Conservation (phyloP, 1,284 basidiomycete species). For the Trametes sp. region DNA sequence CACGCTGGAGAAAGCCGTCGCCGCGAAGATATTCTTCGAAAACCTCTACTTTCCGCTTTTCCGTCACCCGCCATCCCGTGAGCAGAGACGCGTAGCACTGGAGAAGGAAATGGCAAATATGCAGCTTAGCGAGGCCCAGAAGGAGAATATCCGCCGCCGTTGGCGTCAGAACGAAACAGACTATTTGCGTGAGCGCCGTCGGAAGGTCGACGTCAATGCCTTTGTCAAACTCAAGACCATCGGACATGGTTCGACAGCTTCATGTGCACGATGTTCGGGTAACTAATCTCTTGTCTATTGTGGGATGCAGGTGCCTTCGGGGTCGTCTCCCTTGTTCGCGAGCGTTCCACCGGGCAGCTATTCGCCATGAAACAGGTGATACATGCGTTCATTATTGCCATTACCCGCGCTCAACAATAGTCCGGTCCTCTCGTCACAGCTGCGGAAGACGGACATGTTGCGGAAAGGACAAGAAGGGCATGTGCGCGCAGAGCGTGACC, state of each 20-base stretch:
- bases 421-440: constrained; percentile 50
- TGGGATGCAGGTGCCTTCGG: constrained; percentile 84
- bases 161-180: constrained; percentile 91
- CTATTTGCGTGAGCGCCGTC: constrained; percentile 85
- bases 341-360: constrained; percentile 79
- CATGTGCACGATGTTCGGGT: constrained; percentile 23
- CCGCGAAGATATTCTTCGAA: constrained; percentile 95
- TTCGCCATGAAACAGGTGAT: constrained; percentile 97
- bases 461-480: constrained; percentile 98
- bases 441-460: constrained; percentile 96
- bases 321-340: constrained; percentile 91
- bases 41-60: constrained; percentile 94
- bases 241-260: constrained; percentile 78
- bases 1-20: constrained; percentile 93
- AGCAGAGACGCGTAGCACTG: constrained; percentile 85
- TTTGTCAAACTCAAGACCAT: constrained; percentile 95
- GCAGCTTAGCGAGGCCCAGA: constrained; percentile 74
- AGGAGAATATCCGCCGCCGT: constrained; percentile 73
- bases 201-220: constrained; percentile 83
- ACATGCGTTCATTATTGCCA: background rate
- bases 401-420: background rate
- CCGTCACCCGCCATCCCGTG: constrained; percentile 83
- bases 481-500: constrained; percentile 89
- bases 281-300: constrained; percentile 9
- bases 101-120: constrained; percentile 87